Evolutionary conservation across 2,329 filamentous ascomycete genomes (phyloP), one percentile per base, ranked within the genome.

Genomic region (Claviceps sp.): DNA sequence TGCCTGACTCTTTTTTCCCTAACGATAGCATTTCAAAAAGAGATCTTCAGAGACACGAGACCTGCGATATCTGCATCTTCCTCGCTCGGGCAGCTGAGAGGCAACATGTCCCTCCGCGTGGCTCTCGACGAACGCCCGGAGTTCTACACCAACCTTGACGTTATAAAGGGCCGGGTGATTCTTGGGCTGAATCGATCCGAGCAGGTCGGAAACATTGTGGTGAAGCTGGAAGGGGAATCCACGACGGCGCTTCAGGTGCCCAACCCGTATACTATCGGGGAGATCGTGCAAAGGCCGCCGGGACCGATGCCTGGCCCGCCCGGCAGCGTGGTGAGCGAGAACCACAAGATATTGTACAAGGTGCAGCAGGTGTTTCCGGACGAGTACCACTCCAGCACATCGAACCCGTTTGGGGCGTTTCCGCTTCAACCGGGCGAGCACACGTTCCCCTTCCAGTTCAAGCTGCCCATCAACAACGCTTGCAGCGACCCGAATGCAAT

Each of bases 211-310:
- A 85, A 81, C 50, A 82, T 93, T 56, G 74, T 88, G 40, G 86
- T 91, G 61, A 93, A 93, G 71, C 78, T 93, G 37, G 87, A 93
- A 63, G 87, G 87, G 58, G 86, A 93, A 68, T 82, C 82, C 47
- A 77, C 76, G 56, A 90, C 86, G 5, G 76, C 84, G 44, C 68
- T 88, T 16, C 65, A 71, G 67, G 64, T 78, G 56, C 69, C 78
- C 59, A 58, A 70, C 61, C 64, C 72, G 65, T 65, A 72, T 62
- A 63, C 68, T 24, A 11, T 11, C 30, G 59, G 70, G 67, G 64
- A 68, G 62, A 61, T 71, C 62, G 55, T 70, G 67, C 57, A 63
- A 37, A 60, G 59, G 16, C 54, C 54, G 7, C 51, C 57, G 20
- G 54, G 57, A 50, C 59, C 58, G 24, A 54, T 59, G 41, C 66